Evolutionary conservation across 768 basidiomycete genomes (phyloP), one percentile per base, ranked within the genome.

Genomic region (Mycena metata): DNA sequence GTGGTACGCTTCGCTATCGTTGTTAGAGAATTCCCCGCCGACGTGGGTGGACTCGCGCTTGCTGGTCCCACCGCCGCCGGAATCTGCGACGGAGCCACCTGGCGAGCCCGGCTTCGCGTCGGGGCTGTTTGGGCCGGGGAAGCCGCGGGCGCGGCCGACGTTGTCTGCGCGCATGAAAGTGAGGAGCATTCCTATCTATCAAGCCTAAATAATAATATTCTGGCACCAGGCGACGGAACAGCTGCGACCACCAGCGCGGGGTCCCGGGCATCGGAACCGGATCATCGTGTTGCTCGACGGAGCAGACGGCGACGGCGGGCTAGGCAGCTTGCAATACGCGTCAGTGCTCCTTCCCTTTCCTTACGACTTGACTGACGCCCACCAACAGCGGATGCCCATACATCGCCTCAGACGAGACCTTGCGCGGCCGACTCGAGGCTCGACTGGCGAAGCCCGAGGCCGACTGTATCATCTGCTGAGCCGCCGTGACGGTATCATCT

Each of bases 21-120:
- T 86, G 35, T 75, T 81, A 6, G 81, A 84, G 33, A 76, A 83
- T 45, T 83, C 83, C 47, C 79, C 83, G 0, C 79, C 85, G 10
- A 83, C 84, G 6, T 82, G 76, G 54, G 49, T 86, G 59, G 79
- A 86, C 62, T 81, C 82, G 8, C 77, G 76, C 19, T 70, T 86
- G 21, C 54, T 84, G 47, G 73, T 86, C 41, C 72, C 76, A 9
- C 70, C 78, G 21, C 76, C 75, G 24, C 74, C 74, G 2, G 60
- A 66, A 1, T 35, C 70, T 0, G 66, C 24, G 12, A 59, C 69
- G 6, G 42, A 51, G 24, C 30, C 13, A 56, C 64, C 39, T 10
- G 39, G 39, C 3, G 39, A 33, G 60, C 19, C 49, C 54, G 50
- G 51, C 33, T 39, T 59, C 49, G 24, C 55, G 46, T 42, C 39